Base-by-base conservation (phyloP, 176 grass and related monocot genomes). In the Carex pumila region DNA sequence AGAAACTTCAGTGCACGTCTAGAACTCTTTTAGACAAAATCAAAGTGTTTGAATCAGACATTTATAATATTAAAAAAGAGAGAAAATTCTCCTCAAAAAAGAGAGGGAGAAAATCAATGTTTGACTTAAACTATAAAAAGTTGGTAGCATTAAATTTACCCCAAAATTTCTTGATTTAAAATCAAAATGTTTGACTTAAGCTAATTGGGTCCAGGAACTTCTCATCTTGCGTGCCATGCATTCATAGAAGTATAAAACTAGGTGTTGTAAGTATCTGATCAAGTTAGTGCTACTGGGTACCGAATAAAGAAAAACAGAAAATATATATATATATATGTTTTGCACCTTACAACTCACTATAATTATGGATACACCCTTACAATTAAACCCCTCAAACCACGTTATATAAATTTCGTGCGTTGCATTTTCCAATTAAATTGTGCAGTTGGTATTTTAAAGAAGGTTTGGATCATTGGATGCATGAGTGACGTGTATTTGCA, bases 41-140 rank as follows among this genome's bases (percentile, higher is more conserved):
- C 84, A 32, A 69, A 81, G 66, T 65, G 67, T 70, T 77, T 54
- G 34, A 61, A 81, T 12, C 80, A 80, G 83, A 61, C 6, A 17
- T 72, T 79, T 87, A 55, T 69, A 14, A 59, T 74, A 76, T 8
- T 5, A 58, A 0, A 73, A 73, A 41, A 39, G 0, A 41, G 50
- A 25, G n/a, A 73, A 72, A 39, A 39, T 5, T 39, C 2, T 36
- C 34, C 3, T 36, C 25, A 36, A 6, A 65, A 0, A 73, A 50
- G 18, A 39, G 1, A 39, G 49, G 34, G 34, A 22, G 3, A 73
- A 71, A 50, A 25, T 49, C 18, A 18, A 50, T 49, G 70, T 52
- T 73, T 52, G 43, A 29, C n/a, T 13, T 53, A 45, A 45, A 1
- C 43, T 45, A 45, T 45, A 1, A 1, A 45, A 7, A 45, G 43